phyloP scores from a whole-genome alignment of 805 yeast genomes.

The Sugiyamaella valdiviana region DNA sequence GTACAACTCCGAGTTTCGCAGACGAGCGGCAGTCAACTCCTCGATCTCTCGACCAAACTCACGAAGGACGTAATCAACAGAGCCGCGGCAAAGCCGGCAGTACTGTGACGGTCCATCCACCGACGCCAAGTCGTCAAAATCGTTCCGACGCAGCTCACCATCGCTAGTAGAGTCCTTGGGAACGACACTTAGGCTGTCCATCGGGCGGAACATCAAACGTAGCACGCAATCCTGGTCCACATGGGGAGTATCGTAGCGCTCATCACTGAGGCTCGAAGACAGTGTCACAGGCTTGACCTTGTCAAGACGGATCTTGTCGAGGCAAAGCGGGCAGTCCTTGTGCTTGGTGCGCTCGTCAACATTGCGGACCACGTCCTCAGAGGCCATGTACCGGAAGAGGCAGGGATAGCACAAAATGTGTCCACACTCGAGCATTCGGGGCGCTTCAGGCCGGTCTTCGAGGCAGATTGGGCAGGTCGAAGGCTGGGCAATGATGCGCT shows the following conservation, averaged over 20 bases:
- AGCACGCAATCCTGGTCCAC: slow-evolving; percentile 50
- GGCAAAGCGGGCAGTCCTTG: slow-evolving; percentile 79
- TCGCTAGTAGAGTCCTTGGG: slow-evolving; percentile 14
- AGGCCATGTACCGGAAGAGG: slow-evolving; percentile 61
- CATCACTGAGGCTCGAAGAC: slow-evolving; percentile 41
- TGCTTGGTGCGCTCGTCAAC: slow-evolving; percentile 35
- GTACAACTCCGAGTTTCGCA: slow-evolving; percentile 53
- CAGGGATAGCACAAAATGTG: slow-evolving; percentile 87
- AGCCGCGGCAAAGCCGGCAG: slow-evolving; percentile 67
- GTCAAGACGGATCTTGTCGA: slow-evolving; percentile 46
- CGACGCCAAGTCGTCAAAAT: slow-evolving; percentile 11
- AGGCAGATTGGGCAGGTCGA: slow-evolving; percentile 87
- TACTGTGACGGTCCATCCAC: slow-evolving; percentile 32
- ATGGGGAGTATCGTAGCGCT: slow-evolving; percentile 52
- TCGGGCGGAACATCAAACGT: slow-evolving; percentile 54
- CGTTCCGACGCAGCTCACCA: slow-evolving; percentile 1
- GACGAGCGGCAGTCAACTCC: slow-evolving; percentile 44
- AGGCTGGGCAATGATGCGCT: slow-evolving; percentile 67
- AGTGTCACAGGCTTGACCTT: slow-evolving; percentile 57
- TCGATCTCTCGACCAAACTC: slow-evolving; percentile 57
- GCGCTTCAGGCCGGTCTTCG: slow-evolving; percentile 77
- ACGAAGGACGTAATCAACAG: slow-evolving; percentile 44
- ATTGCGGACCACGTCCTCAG: slow-evolving; percentile 34
- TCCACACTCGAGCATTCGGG: slow-evolving; percentile 93
- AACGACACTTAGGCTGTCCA: slow-evolving; percentile 19